These are phyloP conservation scores for Lachnellula subtilissima DNA, from an alignment of 2,329 filamentous ascomycete species.

Conservation along the genomic window DNA sequence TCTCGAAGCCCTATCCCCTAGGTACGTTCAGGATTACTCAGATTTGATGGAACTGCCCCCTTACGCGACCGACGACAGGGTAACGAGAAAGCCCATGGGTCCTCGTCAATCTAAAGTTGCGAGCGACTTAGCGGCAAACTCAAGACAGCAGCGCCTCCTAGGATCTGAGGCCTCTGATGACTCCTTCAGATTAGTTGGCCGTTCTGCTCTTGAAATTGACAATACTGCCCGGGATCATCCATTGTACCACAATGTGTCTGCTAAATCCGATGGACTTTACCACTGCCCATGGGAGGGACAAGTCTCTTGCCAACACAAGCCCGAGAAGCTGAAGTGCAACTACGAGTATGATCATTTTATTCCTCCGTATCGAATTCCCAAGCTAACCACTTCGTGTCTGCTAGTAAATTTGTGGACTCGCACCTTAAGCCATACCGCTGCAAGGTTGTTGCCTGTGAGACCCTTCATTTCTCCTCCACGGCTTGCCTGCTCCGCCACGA, in stretches of 20 bases:
- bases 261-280: slow-evolving; percentile 73
- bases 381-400: slow-evolving; percentile 22
- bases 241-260: slow-evolving; percentile 63
- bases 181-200: slow-evolving; percentile 25
- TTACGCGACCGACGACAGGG: slow-evolving; percentile 27
- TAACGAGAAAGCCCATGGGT: slow-evolving; percentile 27
- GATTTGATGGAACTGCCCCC: slow-evolving; percentile 26
- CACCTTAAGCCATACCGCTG: slow-evolving; percentile 95
- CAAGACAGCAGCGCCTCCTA: slow-evolving; percentile 16
- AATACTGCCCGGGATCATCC: slow-evolving; percentile 56
- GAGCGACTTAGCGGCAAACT: slow-evolving; percentile 22
- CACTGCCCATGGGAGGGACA: slow-evolving; percentile 85
- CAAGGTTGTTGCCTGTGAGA: slow-evolving; percentile 78
- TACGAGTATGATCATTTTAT: slow-evolving; percentile 71
- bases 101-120: slow-evolving; percentile 29
- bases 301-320: slow-evolving; percentile 73
- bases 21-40: slow-evolving; percentile 28
- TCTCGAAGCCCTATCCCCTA: slow-evolving; percentile 28
- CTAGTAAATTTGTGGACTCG: slow-evolving; percentile 93
- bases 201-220: slow-evolving; percentile 30
- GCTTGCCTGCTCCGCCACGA: slow-evolving; percentile 92
- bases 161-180: slow-evolving; percentile 28
- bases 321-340: slow-evolving; percentile 97
- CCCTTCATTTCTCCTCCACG: slow-evolving; percentile 88
- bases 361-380: background rate